Percentiles rank a stretch among this genome's conserved stretches.
These are phyloP conservation scores for Cystobasidium slooffiae DNA, from an alignment of 1,284 basidiomycete species.

Conservation along the genomic window DNA sequence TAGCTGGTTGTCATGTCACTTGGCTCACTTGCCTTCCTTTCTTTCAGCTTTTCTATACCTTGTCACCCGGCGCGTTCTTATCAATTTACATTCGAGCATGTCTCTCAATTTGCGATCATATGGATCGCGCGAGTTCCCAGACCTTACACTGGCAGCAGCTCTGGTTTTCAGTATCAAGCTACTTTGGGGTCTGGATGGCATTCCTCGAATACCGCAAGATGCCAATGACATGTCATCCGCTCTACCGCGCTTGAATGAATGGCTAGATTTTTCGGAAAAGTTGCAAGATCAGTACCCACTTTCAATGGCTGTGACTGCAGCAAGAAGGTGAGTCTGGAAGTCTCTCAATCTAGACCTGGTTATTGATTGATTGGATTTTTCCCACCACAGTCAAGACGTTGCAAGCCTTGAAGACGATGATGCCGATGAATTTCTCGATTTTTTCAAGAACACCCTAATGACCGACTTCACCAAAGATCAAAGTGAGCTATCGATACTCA, in stretches of 20 bases:
- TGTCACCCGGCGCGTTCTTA: constrained; percentile 34
- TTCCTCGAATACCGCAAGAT: constrained; percentile 24
- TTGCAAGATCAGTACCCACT: constrained; percentile 3
- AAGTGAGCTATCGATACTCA: constrained; percentile 9
- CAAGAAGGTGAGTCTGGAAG: constrained; percentile 9
- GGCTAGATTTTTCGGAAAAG: constrained; percentile 39
- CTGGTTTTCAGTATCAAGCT: constrained; percentile 41
- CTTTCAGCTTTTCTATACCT: constrained; percentile 44
- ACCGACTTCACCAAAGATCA: constrained; percentile 22
- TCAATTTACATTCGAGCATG: background rate
- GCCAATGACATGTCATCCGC: constrained; percentile 11
- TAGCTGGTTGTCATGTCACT: background rate
- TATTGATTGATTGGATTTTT: background rate
- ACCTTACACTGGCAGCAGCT: constrained; percentile 43
- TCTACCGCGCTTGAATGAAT: constrained; percentile 34
- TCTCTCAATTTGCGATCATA: background rate
- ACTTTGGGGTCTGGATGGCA: constrained; percentile 43
- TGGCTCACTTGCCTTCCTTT: background rate
- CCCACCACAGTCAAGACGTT: constrained; percentile 34
- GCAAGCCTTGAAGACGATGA: constrained; percentile 39
- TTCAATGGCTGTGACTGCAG: constrained; percentile 6
- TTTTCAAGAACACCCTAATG: constrained; percentile 47
- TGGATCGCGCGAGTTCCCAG: constrained; percentile 34
- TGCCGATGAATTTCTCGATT: constrained; percentile 49
- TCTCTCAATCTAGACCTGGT: background rate